Percentiles rank a stretch among this genome's conserved stretches.
Evolutionary conservation across 1,284 basidiomycete genomes (phyloP).

Genomic region (Pterula multifida): DNA sequence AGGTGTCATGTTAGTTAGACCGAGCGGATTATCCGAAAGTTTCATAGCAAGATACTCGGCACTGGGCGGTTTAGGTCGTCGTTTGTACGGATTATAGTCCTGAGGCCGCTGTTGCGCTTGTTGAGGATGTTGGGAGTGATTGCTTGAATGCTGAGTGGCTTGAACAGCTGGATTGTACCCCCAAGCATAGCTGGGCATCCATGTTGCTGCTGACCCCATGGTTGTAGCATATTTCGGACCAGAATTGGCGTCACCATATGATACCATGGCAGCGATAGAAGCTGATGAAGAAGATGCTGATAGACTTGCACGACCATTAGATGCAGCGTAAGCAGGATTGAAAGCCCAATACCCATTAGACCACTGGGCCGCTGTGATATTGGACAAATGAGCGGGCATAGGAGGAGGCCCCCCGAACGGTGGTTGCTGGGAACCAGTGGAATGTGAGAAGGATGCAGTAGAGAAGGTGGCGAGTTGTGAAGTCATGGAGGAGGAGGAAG

Average conservation of each 20-base stretch:
- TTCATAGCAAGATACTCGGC: conserved; percentile 47
- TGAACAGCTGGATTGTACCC: not conserved
- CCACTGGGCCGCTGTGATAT: conserved; percentile 32
- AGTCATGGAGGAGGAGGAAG: not conserved
- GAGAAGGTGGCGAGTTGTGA: not conserved
- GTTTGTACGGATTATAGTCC: conserved; percentile 48
- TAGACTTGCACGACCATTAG: conserved; percentile 7
- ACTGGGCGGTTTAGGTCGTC: conserved; percentile 40
- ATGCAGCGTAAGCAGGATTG: conserved; percentile 29
- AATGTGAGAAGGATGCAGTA: not conserved
- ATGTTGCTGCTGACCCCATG: conserved; percentile 15
- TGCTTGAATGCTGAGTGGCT: conserved; percentile 8
- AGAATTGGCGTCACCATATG: not conserved
- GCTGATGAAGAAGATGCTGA: not conserved
- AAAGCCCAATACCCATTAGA: conserved; percentile 33
- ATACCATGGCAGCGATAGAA: not conserved
- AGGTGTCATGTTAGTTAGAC: conserved; percentile 52
- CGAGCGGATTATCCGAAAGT: conserved; percentile 49
- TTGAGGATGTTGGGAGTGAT: conserved; percentile 15
- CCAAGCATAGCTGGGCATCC: conserved; percentile 29
- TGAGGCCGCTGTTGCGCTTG: conserved; percentile 16
- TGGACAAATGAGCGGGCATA: conserved; percentile 26
- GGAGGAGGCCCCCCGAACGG: conserved; percentile 33
- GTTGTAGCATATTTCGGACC: not conserved
- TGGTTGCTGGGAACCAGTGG: not conserved